These are phyloP conservation scores for Xerocomus amazonicus DNA, from an alignment of 1,284 basidiomycete species.

Conservation along the genomic window DNA sequence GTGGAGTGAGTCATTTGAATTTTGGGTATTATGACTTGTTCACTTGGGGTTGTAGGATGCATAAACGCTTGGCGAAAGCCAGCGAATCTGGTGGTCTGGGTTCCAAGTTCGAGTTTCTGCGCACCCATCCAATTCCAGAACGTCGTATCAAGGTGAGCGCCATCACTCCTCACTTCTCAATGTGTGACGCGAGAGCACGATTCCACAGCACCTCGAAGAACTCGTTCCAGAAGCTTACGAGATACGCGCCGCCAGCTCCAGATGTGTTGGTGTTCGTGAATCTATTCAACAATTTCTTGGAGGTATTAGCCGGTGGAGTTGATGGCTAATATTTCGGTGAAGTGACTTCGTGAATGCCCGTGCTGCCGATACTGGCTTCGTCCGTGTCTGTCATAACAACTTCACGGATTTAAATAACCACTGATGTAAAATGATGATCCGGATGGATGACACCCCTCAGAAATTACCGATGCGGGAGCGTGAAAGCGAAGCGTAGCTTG, in stretches of 20 bases:
- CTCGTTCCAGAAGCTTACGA: conserved; percentile 55
- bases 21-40: not conserved
- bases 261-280: conserved; percentile 39
- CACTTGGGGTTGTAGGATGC: conserved; percentile 51
- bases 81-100: conserved; percentile 40
- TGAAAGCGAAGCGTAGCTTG: conserved; percentile 5
- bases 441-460: conserved; percentile 8
- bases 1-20: conserved; percentile 49
- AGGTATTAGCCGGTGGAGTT: conserved; percentile 19
- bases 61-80: conserved; percentile 54
- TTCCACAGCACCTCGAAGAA: conserved; percentile 48
- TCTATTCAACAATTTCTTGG: conserved; percentile 24
- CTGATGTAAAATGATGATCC: conserved; percentile 6
- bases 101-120: conserved; percentile 47
- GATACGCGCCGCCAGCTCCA: conserved; percentile 46
- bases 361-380: not conserved
- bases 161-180: not conserved
- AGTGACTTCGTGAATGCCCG: not conserved
- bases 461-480: not conserved
- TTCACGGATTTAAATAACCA: conserved; percentile 3
- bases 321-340: not conserved
- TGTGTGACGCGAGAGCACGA: not conserved
- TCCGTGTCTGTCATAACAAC: not conserved
- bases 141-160: conserved; percentile 64
- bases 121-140: conserved; percentile 74